phyloP scores from a whole-genome alignment of 2,329 filamentous ascomycete genomes.

The Diaporthe amygdali region DNA sequence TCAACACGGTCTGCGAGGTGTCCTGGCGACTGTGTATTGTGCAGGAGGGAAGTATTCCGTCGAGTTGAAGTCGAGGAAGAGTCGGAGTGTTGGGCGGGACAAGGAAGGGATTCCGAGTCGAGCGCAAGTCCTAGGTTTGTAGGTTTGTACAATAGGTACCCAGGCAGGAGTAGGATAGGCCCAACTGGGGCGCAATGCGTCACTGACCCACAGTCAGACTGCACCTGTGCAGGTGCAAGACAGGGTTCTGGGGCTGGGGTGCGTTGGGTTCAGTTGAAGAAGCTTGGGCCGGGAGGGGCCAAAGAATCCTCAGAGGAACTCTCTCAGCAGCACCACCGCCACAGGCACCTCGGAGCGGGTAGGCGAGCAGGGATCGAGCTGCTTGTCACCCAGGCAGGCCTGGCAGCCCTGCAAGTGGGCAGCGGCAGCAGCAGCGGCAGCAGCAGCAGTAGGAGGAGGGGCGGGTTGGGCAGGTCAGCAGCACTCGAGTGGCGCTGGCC shows the following conservation, averaged over 20 bases:
- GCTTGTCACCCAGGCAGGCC: neutral
- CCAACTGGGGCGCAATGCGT: slow-evolving; percentile 14
- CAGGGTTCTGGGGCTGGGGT: slow-evolving; percentile 1
- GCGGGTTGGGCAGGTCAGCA: neutral
- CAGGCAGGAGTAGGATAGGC: neutral
- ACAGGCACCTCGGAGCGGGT: neutral
- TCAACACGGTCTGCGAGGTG: neutral
- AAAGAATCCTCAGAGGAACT: neutral
- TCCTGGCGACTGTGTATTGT: neutral
- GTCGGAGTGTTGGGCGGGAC: neutral
- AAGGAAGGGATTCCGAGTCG: slow-evolving; percentile 8
- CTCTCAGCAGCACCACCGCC: slow-evolving; percentile 8
- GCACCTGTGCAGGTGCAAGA: neutral
- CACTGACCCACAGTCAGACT: slow-evolving; percentile 10
- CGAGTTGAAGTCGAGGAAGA: neutral
- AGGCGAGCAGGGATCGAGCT: neutral
- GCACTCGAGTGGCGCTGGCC: neutral
- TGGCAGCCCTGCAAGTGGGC: neutral
- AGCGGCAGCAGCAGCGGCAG: too few species aligned
- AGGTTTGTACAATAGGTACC: neutral
- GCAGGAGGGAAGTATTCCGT: neutral
- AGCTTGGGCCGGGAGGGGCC: slow-evolving; percentile 4
- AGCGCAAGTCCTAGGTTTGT: slow-evolving; percentile 6
- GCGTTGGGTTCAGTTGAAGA: neutral
- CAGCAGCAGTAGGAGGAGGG: too few species aligned